Conservation (phyloP, 2,329 filamentous ascomycete genomes). For the Aspergillus clavatus region DNA sequence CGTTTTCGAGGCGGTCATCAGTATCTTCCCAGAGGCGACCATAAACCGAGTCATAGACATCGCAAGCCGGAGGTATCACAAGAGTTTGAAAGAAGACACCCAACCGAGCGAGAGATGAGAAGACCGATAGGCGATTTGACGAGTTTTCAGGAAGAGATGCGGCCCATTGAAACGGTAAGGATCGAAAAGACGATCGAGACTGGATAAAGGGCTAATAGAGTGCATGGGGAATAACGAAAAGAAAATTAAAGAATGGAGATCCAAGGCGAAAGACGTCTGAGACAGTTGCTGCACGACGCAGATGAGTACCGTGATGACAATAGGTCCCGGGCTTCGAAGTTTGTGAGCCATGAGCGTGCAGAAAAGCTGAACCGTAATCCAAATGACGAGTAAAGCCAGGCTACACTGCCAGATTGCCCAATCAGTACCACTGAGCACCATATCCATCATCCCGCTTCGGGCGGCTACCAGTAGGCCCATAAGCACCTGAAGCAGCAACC, state of each 20-base stretch:
- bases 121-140: conserved; percentile 15
- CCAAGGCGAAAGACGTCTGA: conserved; percentile 32
- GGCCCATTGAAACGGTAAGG: conserved; percentile 28
- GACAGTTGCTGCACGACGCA: conserved; percentile 29
- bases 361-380: conserved; percentile 18
- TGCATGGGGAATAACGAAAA: conserved; percentile 31
- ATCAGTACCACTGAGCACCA: conserved; percentile 45
- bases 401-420: conserved; percentile 29
- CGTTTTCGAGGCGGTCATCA: conserved; percentile 28
- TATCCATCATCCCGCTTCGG: conserved; percentile 53
- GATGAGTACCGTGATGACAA: conserved; percentile 23
- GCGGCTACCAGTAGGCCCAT: conserved; percentile 46
- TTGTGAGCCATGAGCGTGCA: conserved; percentile 25
- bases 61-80: conserved; percentile 8
- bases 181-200: conserved; percentile 33
- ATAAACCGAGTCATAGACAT: conserved; percentile 13
- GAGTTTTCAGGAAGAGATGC: conserved; percentile 14
- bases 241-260: conserved; percentile 20
- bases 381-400: conserved; percentile 18
- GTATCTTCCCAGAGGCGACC: conserved; percentile 14
- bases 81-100: conserved; percentile 5
- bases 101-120: conserved; percentile 6
- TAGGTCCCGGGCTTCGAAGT: conserved; percentile 28
- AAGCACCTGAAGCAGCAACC: conserved; percentile 53
- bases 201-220: conserved; percentile 33